Percentiles rank a stretch among this genome's conserved stretches.
Evolutionary conservation across 2,329 filamentous ascomycete species (phyloP).

Genomic region (Thyridium curvatum): DNA sequence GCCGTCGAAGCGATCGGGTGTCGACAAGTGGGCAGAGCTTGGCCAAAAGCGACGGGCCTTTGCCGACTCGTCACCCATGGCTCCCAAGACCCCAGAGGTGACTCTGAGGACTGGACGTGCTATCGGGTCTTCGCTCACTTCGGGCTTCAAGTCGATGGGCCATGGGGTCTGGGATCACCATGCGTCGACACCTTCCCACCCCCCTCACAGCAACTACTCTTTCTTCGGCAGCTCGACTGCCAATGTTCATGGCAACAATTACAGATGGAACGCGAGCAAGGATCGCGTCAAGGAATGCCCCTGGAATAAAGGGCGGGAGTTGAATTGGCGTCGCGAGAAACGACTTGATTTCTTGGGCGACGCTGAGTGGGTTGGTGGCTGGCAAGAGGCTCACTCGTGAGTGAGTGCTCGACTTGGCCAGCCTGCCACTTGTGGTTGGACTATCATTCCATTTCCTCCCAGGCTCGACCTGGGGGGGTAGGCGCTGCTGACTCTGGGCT

Average conservation of each 20-base stretch:
- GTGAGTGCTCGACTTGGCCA: slow-evolving; percentile 16
- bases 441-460: slow-evolving; percentile 20
- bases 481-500: slow-evolving; percentile 13
- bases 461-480: too few species aligned
- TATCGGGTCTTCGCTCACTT: slow-evolving; percentile 16
- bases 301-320: slow-evolving; percentile 52
- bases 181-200: not conserved
- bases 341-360: slow-evolving; percentile 62
- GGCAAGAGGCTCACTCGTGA: slow-evolving; percentile 54
- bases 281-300: slow-evolving; percentile 48
- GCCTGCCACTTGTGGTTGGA: slow-evolving; percentile 57
- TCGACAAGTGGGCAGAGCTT: slow-evolving; percentile 87
- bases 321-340: slow-evolving; percentile 56
- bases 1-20: slow-evolving; percentile 51
- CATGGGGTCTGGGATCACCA: slow-evolving; percentile 40
- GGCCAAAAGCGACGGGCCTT: slow-evolving; percentile 75
- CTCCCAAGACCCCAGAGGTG: slow-evolving; percentile 37
- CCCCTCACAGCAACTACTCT: slow-evolving; percentile 14
- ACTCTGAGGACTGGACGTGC: slow-evolving; percentile 39
- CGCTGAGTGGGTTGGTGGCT: slow-evolving; percentile 93
- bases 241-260: slow-evolving; percentile 23
- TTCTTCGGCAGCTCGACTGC: not conserved
- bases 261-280: slow-evolving; percentile 31
- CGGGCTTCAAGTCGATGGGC: slow-evolving; percentile 26
- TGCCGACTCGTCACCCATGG: slow-evolving; percentile 39